Percentiles rank a stretch among this genome's conserved stretches.
Evolutionary conservation across 768 basidiomycete species (phyloP).

Genomic region (Mycena haematopus): DNA sequence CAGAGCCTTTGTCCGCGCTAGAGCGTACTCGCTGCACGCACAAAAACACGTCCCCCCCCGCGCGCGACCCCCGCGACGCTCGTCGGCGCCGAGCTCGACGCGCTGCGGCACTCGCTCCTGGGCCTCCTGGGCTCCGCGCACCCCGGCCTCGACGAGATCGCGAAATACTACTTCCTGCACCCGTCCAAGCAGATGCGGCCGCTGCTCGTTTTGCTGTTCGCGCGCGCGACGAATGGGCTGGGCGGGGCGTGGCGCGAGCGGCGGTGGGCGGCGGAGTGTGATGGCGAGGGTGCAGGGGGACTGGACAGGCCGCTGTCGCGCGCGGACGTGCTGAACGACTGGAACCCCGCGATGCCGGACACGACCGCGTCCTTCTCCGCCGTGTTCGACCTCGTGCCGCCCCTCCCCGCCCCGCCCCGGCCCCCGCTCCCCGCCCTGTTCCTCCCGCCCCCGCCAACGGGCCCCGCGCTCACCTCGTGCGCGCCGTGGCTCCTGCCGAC

Average conservation of each 20-base stretch:
- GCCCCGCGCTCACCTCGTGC: conserved; percentile 30
- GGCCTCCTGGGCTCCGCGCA: conserved; percentile 87
- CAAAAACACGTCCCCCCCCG: conserved; percentile 50
- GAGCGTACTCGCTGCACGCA: conserved; percentile 23
- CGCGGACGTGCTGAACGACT: conserved; percentile 87
- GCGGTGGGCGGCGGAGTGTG: conserved; percentile 63
- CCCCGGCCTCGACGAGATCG: conserved; percentile 85
- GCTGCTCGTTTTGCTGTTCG: conserved; percentile 85
- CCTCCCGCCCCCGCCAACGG: conserved; percentile 26
- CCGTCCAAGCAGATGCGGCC: conserved; percentile 93
- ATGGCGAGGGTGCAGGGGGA: conserved; percentile 60
- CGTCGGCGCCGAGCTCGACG: conserved; percentile 74
- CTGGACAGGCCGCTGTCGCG: conserved; percentile 83
- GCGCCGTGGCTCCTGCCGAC: conserved; percentile 67
- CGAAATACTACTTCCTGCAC: conserved; percentile 90
- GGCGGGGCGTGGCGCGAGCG: conserved; percentile 69
- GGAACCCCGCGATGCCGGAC: conserved; percentile 88
- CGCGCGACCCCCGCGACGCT: conserved; percentile 73
- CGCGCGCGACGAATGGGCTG: conserved; percentile 92
- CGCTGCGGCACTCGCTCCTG: conserved; percentile 75
- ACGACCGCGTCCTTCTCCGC: conserved; percentile 70
- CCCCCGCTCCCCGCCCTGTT: conserved; percentile 39
- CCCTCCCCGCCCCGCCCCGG: conserved; percentile 40
- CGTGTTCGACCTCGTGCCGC: conserved; percentile 57
- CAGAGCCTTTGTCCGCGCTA: conserved; percentile 20